These are phyloP conservation scores for Clausena lansium DNA, from an alignment of 345 rosid genomes.

Conservation along the genomic window DNA sequence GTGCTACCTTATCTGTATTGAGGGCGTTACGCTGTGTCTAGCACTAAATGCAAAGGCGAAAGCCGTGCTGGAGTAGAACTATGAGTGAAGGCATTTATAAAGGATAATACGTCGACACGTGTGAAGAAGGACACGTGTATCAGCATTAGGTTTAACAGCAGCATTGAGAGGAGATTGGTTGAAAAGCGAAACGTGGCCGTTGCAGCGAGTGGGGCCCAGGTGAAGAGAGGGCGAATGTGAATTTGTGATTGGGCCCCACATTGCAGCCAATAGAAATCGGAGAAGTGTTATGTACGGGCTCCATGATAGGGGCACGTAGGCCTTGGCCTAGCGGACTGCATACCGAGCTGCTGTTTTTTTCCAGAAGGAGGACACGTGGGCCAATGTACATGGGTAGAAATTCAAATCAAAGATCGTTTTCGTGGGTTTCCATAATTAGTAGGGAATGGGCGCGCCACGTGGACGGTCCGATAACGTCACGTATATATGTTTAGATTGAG, in stretches of 20 bases:
- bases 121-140: conserved; percentile 43
- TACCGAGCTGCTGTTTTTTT: conserved; percentile 1
- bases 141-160: conserved; percentile 18
- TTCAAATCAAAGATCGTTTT: neutral
- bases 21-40: no score
- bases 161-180: conserved; percentile 35
- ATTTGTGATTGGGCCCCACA: conserved; percentile 23
- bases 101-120: conserved; percentile 43
- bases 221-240: neutral
- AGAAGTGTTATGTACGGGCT: conserved; percentile 21
- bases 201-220: conserved; percentile 4
- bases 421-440: conserved; percentile 20
- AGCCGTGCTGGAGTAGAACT: neutral
- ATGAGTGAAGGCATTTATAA: conserved; percentile 26
- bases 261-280: conserved; percentile 13
- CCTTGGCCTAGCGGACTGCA: conserved; percentile 16
- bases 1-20: no score
- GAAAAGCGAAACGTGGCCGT: conserved; percentile 30
- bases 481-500: conserved; percentile 7
- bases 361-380: conserved; percentile 38
- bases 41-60: neutral
- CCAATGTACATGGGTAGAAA: conserved; percentile 7
- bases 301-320: conserved; percentile 27
- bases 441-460: conserved; percentile 23
- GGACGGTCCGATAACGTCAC: conserved; percentile 29